These are phyloP conservation scores for Dryadomyces quercivorus DNA, from an alignment of 2,329 filamentous ascomycete genomes.

Conservation along the genomic window DNA sequence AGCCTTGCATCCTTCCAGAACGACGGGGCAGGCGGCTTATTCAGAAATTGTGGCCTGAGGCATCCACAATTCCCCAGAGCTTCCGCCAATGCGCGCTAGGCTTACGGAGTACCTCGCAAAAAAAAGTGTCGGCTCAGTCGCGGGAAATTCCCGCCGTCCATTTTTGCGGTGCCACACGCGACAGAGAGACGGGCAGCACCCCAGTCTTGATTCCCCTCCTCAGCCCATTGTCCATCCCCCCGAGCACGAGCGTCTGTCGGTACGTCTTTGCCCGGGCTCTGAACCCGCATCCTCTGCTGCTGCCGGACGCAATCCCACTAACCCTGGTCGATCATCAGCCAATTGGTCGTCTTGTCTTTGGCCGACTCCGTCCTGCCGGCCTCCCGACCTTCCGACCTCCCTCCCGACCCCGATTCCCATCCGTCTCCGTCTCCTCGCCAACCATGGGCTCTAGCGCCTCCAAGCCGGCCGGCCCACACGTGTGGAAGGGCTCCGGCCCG, in stretches of 20 bases:
- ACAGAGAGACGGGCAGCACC: neutral
- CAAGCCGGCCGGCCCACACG: slow-evolving; percentile 35
- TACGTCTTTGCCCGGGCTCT: neutral
- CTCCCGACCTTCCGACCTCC: slow-evolving; percentile 16
- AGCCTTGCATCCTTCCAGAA: no score
- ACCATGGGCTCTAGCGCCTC: slow-evolving; percentile 44
- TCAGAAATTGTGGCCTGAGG: neutral
- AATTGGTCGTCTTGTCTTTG: neutral
- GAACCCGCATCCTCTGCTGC: no score
- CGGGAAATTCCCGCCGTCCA: slow-evolving; percentile 6
- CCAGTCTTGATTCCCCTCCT: neutral
- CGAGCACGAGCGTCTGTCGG: neutral
- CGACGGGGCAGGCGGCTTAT: no score
- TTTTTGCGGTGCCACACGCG: slow-evolving; percentile 3
- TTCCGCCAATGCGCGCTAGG: neutral
- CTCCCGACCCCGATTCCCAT: neutral
- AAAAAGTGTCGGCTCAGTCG: slow-evolving; percentile 5
- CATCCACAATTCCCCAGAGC: neutral
- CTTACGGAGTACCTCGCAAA: neutral
- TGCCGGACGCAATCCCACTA: neutral
- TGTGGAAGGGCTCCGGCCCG: slow-evolving; percentile 41
- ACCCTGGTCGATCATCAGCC: neutral
- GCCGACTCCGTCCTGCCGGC: neutral
- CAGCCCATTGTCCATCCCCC: neutral
- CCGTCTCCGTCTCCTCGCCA: neutral